Conservation (phyloP, 306 rosid species). For the Boehmeria nivea region DNA sequence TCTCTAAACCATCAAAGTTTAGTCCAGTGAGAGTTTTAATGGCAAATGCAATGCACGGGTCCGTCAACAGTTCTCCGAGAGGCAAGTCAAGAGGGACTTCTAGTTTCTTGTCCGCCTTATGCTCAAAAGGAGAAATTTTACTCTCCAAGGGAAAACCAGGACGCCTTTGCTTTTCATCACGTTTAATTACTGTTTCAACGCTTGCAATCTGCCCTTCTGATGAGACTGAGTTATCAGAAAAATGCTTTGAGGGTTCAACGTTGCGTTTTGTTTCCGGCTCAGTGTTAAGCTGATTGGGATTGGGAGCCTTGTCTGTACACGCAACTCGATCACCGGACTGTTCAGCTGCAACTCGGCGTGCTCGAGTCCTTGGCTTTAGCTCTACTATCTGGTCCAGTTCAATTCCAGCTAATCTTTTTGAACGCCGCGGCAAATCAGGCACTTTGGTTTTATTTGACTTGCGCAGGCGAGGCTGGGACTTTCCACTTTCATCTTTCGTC, state of each 20-base stretch:
- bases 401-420: slow-evolving; percentile 90
- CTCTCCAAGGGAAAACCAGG: too few relatives aligned
- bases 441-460: slow-evolving; percentile 40
- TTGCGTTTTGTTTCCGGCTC: neutral
- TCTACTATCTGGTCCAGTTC: slow-evolving; percentile 53
- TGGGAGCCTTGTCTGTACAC: slow-evolving; percentile 22
- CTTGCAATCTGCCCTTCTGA: slow-evolving; percentile 21
- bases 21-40: slow-evolving; percentile 66
- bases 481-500: slow-evolving; percentile 20
- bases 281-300: slow-evolving; percentile 19
- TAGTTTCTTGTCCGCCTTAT: slow-evolving; percentile 24
- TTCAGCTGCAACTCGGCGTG: slow-evolving; percentile 33
- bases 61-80: slow-evolving; percentile 53
- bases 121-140: slow-evolving; percentile 15
- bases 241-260: neutral
- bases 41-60: slow-evolving; percentile 94
- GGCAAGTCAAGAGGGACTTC: slow-evolving; percentile 39
- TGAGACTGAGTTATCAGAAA: slow-evolving; percentile 12
- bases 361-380: slow-evolving; percentile 36
- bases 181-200: slow-evolving; percentile 8
- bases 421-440: slow-evolving; percentile 61
- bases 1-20: too few relatives aligned
- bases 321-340: slow-evolving; percentile 25
- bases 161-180: too few relatives aligned
- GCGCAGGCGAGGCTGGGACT: slow-evolving; percentile 17